A percentile compares a stretch with the other conserved stretches of the same genome.
These are phyloP conservation scores for Malus sylvestris DNA, from an alignment of 306 rosid species.

Conservation along the genomic window DNA sequence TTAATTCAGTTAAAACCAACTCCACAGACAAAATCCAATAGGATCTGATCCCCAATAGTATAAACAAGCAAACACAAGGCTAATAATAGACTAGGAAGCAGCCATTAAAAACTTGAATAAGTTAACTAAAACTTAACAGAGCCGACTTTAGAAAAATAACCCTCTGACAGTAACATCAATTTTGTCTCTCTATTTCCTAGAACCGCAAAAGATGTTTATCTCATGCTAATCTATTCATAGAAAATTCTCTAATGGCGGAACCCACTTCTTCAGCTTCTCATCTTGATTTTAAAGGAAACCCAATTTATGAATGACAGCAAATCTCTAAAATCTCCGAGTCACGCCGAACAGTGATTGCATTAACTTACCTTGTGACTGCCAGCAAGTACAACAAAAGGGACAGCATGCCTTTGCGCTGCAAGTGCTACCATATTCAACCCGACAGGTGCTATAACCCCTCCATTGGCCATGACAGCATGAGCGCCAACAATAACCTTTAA, in stretches of 20 bases:
- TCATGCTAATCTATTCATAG: neutral
- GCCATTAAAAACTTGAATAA: neutral
- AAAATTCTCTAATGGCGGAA: neutral
- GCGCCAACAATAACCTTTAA: slow-evolving; percentile 95
- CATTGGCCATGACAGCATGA: slow-evolving; percentile 99
- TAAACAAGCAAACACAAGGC: neutral
- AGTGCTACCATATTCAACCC: slow-evolving; percentile 98
- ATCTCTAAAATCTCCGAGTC: neutral
- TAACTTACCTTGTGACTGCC: slow-evolving; percentile 91
- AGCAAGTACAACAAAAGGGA: slow-evolving; percentile 95
- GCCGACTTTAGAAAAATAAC: neutral
- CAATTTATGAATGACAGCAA: neutral
- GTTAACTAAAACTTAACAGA: neutral
- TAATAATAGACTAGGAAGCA: neutral
- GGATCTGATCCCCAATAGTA: neutral
- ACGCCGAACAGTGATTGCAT: neutral
- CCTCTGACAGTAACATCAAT: neutral
- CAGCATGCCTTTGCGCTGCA: slow-evolving; percentile 97
- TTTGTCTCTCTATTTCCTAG: neutral
- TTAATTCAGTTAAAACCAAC: neutral
- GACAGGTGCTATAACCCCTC: slow-evolving; percentile 89
- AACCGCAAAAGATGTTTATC: neutral
- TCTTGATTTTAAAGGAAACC: neutral
- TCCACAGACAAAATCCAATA: neutral
- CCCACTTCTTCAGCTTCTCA: neutral